phyloP scores from a whole-genome alignment of 768 basidiomycete genomes.

The Austroboletus eburneus region DNA sequence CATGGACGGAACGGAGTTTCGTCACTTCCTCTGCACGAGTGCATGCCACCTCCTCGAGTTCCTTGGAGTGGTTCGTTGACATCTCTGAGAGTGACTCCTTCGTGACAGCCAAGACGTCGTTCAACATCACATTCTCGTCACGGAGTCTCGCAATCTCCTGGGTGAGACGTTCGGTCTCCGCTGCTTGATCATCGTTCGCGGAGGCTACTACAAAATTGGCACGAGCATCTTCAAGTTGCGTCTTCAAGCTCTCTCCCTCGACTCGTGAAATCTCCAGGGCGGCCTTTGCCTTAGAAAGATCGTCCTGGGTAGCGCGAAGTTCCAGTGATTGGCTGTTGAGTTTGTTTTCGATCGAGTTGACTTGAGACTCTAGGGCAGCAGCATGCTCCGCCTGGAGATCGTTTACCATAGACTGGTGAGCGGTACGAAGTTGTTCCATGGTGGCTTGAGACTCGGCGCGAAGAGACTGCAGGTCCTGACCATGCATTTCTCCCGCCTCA shows the following conservation, averaged over 20 bases:
- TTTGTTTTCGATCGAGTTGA: slow-evolving; percentile 57
- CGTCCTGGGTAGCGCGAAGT: slow-evolving; percentile 81
- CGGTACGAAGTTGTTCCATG: slow-evolving; percentile 63
- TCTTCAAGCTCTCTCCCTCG: slow-evolving; percentile 53
- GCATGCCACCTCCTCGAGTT: slow-evolving; percentile 73
- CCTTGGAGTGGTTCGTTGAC: slow-evolving; percentile 61
- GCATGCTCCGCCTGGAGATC: slow-evolving; percentile 63
- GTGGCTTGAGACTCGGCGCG: slow-evolving; percentile 62
- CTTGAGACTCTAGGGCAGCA: slow-evolving; percentile 53
- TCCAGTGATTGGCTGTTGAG: slow-evolving; percentile 60
- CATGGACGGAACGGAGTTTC: slow-evolving; percentile 54
- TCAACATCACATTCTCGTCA: slow-evolving; percentile 63
- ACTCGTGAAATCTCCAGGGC: slow-evolving; percentile 46
- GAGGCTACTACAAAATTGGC: slow-evolving; percentile 40
- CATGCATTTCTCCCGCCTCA: slow-evolving; percentile 67
- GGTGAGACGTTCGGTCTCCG: slow-evolving; percentile 51
- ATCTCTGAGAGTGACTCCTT: slow-evolving; percentile 69
- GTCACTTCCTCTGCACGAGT: slow-evolving; percentile 67
- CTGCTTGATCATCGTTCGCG: slow-evolving; percentile 45
- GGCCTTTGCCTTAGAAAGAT: slow-evolving; percentile 71
- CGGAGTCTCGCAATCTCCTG: slow-evolving; percentile 60
- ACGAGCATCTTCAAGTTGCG: slow-evolving; percentile 63
- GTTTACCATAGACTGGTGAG: slow-evolving; percentile 58
- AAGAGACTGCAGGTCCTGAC: slow-evolving; percentile 66
- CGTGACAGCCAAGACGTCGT: slow-evolving; percentile 63